Conservation (phyloP, 2,329 filamentous ascomycete genomes). For the Aspergillus sp. region DNA sequence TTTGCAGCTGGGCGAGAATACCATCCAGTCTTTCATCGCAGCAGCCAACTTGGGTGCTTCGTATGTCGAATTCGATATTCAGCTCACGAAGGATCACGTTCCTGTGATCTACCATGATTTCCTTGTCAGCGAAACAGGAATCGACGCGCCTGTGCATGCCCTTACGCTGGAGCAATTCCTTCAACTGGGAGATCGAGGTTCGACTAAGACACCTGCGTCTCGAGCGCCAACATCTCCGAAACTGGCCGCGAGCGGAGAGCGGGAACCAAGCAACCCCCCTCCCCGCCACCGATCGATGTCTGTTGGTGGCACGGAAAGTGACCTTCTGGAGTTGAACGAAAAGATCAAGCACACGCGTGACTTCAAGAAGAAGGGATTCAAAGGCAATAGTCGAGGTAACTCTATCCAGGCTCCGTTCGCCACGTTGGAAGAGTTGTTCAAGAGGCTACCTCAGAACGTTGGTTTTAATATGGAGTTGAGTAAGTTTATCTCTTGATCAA, state of each 20-base stretch:
- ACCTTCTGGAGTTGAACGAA: constrained; percentile 57
- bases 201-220: constrained; percentile 47
- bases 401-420: constrained; percentile 97
- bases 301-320: constrained; percentile 52
- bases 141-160: constrained; percentile 93
- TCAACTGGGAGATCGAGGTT: constrained; percentile 68
- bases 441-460: constrained; percentile 74
- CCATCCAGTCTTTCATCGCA: constrained; percentile 90
- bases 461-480: constrained; percentile 99
- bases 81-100: constrained; percentile 97
- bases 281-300: constrained; percentile 58
- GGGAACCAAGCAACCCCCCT: constrained; percentile 14
- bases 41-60: constrained; percentile 86
- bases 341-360: constrained; percentile 97
- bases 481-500: constrained; percentile 32
- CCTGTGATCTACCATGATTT: constrained; percentile 99
- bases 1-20: constrained; percentile 94
- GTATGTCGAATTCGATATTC: constrained; percentile 78
- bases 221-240: constrained; percentile 33
- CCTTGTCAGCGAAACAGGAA: constrained; percentile 93
- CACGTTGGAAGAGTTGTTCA: constrained; percentile 90
- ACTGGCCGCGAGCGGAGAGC: constrained; percentile 15
- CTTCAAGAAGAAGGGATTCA: constrained; percentile 92
- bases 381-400: constrained; percentile 88
- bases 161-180: constrained; percentile 90